Evolutionary conservation across 495 filamentous ascomycete species (phyloP).

Genomic region (Penicillium chermesinum): DNA sequence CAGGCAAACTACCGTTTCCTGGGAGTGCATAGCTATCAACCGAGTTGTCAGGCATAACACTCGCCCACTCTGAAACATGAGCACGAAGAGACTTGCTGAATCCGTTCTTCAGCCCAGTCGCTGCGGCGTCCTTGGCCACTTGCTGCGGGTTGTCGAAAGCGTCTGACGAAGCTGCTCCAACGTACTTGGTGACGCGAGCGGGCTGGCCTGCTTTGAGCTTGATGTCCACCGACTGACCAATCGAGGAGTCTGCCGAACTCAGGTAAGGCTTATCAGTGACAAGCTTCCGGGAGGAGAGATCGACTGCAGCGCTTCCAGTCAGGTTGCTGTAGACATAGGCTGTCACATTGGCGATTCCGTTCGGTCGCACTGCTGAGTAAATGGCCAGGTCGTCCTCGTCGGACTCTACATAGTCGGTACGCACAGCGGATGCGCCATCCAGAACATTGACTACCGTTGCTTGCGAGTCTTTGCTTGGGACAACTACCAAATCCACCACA

Average conservation of each 20-base stretch:
- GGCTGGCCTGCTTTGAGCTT: conserved; percentile 44
- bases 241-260: conserved; percentile 52
- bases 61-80: conserved; percentile 53
- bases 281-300: conserved; percentile 40
- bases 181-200: conserved; percentile 52
- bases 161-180: conserved; percentile 58
- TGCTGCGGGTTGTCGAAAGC: conserved; percentile 50
- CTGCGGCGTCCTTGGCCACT: conserved; percentile 45
- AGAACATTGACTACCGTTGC: conserved; percentile 54
- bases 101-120: conserved; percentile 38
- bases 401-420: conserved; percentile 51
- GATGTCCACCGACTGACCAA: conserved; percentile 51
- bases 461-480: conserved; percentile 40
- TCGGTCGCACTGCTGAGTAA: conserved; percentile 53
- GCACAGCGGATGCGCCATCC: conserved; percentile 54
- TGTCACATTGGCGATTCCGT: conserved; percentile 50
- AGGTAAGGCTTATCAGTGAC: conserved; percentile 45
- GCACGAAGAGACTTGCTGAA: conserved; percentile 42
- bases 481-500: conserved; percentile 53
- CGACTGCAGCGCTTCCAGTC: conserved; percentile 40
- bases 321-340: conserved; percentile 54
- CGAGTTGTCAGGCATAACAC: conserved; percentile 48
- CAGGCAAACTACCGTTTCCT: conserved; percentile 53
- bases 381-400: conserved; percentile 45
- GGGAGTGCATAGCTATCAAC: conserved; percentile 57